phyloP scores from a whole-genome alignment of 2,329 filamentous ascomycete species.

The Eutypa lata region DNA sequence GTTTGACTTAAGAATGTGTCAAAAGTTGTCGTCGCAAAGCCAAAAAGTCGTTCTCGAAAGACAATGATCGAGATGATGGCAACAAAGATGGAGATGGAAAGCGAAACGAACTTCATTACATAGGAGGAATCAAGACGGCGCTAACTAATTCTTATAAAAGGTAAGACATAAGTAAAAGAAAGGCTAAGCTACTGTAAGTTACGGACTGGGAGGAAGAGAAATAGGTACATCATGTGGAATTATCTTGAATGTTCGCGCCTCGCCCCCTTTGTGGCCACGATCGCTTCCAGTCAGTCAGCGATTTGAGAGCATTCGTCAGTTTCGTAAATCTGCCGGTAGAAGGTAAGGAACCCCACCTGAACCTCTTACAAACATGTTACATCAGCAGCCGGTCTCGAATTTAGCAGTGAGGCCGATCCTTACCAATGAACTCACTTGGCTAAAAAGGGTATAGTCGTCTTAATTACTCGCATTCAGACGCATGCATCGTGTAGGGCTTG shows the following conservation, averaged over 20 bases:
- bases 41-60: conserved; percentile 29
- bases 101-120: conserved; percentile 38
- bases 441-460: background rate
- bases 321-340: background rate
- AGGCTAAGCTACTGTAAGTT: too few relatives aligned
- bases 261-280: background rate
- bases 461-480: too few relatives aligned
- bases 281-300: background rate
- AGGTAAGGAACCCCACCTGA: background rate
- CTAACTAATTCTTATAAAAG: background rate
- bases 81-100: conserved; percentile 35
- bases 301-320: conserved; percentile 1
- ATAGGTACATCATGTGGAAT: background rate
- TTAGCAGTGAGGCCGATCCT: background rate
- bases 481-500: too few relatives aligned
- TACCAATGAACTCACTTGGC: background rate
- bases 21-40: conserved; percentile 20
- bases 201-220: background rate
- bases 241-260: conserved; percentile 2
- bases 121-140: conserved; percentile 8
- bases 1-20: conserved; percentile 17
- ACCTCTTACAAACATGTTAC: background rate
- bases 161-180: background rate
- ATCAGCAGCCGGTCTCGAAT: background rate
- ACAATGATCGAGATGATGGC: conserved; percentile 34